Evolutionary conservation across 2,329 filamentous ascomycete species (phyloP).

Genomic region (Cladophialophora exuberans): DNA sequence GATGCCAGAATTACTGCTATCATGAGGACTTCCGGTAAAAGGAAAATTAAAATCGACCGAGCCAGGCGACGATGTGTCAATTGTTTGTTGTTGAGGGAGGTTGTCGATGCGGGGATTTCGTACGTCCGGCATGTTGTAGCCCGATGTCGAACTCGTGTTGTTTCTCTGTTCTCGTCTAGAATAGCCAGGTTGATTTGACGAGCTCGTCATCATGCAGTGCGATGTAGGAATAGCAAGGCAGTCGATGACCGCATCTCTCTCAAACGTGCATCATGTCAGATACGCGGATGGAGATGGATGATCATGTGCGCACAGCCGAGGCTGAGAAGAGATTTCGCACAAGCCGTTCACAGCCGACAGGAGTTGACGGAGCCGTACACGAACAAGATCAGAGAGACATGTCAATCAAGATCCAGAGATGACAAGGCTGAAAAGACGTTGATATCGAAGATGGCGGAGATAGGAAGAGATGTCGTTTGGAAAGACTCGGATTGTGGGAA

Average conservation of each 20-base stretch:
- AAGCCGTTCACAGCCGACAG: neutral
- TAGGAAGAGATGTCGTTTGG: constrained; percentile 7
- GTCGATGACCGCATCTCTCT: constrained; percentile 19
- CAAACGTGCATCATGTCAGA: constrained; percentile 4
- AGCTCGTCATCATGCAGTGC: constrained; percentile 23
- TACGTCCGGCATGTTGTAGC: constrained; percentile 19
- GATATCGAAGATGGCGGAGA: neutral
- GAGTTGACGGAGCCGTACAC: neutral
- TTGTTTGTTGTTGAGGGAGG: constrained; percentile 18
- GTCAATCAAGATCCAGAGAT: neutral
- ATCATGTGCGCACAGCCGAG: neutral
- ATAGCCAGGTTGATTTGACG: constrained; percentile 18
- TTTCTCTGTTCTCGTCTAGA: constrained; percentile 12
- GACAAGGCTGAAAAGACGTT: constrained; percentile 9
- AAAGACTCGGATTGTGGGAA: constrained; percentile 11
- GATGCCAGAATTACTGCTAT: constrained; percentile 30
- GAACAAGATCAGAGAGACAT: neutral
- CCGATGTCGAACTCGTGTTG: constrained; percentile 18
- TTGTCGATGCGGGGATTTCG: constrained; percentile 29
- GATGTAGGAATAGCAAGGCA: neutral
- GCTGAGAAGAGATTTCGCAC: constrained; percentile 2
- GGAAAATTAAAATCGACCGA: constrained; percentile 30
- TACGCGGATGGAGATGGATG: neutral
- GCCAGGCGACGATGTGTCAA: constrained; percentile 28
- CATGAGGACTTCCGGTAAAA: constrained; percentile 30